These are phyloP conservation scores for Trifolium repens DNA, from an alignment of 306 rosid genomes.

Conservation along the genomic window DNA sequence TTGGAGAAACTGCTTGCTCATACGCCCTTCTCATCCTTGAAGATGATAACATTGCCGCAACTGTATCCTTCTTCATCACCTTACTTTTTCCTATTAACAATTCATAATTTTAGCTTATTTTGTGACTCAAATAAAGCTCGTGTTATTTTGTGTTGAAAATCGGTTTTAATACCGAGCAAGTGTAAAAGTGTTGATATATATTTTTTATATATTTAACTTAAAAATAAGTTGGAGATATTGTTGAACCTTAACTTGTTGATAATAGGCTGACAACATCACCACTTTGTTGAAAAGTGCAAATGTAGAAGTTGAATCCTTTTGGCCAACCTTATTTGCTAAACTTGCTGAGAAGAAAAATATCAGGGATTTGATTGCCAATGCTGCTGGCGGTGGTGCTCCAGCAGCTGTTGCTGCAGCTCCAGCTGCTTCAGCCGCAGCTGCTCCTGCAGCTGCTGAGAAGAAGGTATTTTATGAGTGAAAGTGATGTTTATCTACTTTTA, in stretches of 20 bases:
- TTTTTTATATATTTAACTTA: too few species aligned
- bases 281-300: slow-evolving; percentile 67
- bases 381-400: slow-evolving; percentile 63
- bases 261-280: slow-evolving; percentile 73
- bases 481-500: background rate
- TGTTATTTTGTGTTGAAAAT: background rate
- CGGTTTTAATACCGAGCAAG: background rate
- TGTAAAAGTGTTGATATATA: background rate
- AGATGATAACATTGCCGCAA: slow-evolving; percentile 61
- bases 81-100: too few species aligned
- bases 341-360: slow-evolving; percentile 72
- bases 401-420: slow-evolving; percentile 66
- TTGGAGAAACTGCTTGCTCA: slow-evolving; percentile 64
- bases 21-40: slow-evolving; percentile 72
- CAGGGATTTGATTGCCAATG: slow-evolving; percentile 67
- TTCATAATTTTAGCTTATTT: background rate
- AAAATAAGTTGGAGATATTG: background rate
- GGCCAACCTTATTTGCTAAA: slow-evolving; percentile 77
- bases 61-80: slow-evolving; percentile 56
- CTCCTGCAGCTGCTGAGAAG: slow-evolving; percentile 72
- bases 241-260: slow-evolving; percentile 40
- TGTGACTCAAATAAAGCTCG: background rate
- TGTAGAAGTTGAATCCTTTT: slow-evolving; percentile 61
- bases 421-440: slow-evolving; percentile 55
- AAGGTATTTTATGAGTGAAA: slow-evolving; percentile 48